Base-by-base conservation (phyloP, 2,329 filamentous ascomycete genomes). In the Ascochyta fabae region DNA sequence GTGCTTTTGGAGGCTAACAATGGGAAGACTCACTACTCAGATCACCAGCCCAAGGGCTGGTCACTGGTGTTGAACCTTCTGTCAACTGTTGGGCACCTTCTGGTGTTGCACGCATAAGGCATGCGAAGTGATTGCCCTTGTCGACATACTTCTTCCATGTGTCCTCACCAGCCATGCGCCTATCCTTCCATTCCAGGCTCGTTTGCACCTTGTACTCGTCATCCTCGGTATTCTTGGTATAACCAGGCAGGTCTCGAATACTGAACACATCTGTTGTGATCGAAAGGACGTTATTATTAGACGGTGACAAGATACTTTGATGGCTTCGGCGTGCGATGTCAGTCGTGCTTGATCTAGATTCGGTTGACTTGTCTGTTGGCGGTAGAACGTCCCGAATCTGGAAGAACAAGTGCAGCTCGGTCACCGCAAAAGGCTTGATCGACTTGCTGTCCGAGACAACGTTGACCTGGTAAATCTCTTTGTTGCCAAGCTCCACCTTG, bases 401-500 rank as follows among this genome's bases (percentile, higher is more conserved):
- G 16, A 64, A 67, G 43, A 65, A 61, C 4, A 67, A 23, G 15
- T 65, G 53, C 34, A 67, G 7, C 6, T 56, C 41, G 4, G 35
- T 7, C 1, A 6, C 4, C 29, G 39, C 9, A 33, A 46, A 3
- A 15, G 26, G 35, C 36, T 46, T 22, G 7, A 19, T n/a, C 23
- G 42, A 5, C 1, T 10, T 6, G 10, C 43, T 47, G 12, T 59
- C 53, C 7, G 46, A 57, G n/a, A 67, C 35, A 8, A 63, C 39
- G 3, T 36, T 59, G n/a, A 65, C 46, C 12, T 50, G 56, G 2
- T 49, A 52, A 16, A 67, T 58, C 2, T 57, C 53, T 39, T 65
- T 67, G 8, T 66, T 55, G 4, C 63, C 61, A 2, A 66, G 58
- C 24, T 60, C 59, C 4, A 54, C 45, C 19, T 67, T 67, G 42